Base-by-base conservation (phyloP, 2,329 filamentous ascomycete species). In the Arthrobotrys conoides region DNA sequence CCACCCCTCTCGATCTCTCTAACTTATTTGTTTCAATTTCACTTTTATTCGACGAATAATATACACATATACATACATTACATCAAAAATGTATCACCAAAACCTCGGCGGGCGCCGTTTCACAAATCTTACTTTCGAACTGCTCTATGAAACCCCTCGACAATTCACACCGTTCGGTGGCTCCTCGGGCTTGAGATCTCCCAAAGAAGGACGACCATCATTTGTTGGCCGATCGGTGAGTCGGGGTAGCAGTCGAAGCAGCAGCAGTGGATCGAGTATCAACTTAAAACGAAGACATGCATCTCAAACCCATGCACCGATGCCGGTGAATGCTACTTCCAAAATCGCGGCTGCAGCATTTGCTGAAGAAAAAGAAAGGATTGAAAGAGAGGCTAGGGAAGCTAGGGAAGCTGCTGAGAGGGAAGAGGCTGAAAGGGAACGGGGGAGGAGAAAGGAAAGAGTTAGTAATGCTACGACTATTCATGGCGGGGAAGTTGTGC, bases 401-500 rank as follows among this genome's bases (percentile, higher is more conserved):
- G 53, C 51, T 24, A 53, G 51, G 30, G 75, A 72, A 33, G 46
- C 44, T 20, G 57, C 33, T 18, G 68, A 71, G 51, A 20, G 18
- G 51, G 51, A 78, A 59, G 55, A 64, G 14, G 57, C 36, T 1
- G 57, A 61, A 44, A 18, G 36, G 36, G 36, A 44, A 27, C 57
- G 57, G 33, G 75, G 75, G 18, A 72, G 75, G 63, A 71, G 75
- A n/a, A 78, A 69, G 63, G 75, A 78, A 55, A 72, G 75, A 18
- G 75, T 78, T 57, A 78, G 75, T 24, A 72, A 71, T 69, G 75
- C 75, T 61, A 78, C 75, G 12, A 78, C 75, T 36, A 72, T 78
- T 44, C 68, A 72, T 65, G 69, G 57, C 22, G 72, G 72, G 8
- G 75, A 78, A 18, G 44, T 57, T 36, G 63, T 72, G 38, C 75